These are phyloP conservation scores for Xylariales sp. DNA, from an alignment of 2,329 filamentous ascomycete species.

Conservation along the genomic window DNA sequence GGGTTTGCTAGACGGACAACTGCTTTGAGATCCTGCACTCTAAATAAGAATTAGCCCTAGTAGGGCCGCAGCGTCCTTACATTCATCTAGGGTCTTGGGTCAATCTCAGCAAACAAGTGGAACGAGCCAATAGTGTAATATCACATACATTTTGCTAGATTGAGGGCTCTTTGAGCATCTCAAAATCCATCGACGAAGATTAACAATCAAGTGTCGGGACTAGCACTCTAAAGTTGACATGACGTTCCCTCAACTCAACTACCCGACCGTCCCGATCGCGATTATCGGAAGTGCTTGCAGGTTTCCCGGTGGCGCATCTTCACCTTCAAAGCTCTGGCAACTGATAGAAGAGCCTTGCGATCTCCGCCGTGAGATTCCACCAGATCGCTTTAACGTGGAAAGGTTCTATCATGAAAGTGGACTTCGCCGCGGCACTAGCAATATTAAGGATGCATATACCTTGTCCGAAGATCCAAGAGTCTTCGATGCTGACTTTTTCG, in stretches of 20 bases:
- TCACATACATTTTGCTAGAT: too few relatives aligned
- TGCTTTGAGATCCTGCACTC: too few relatives aligned
- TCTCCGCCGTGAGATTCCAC: constrained; percentile 44
- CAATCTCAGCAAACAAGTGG: not conserved
- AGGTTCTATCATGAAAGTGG: constrained; percentile 52
- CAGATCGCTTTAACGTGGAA: constrained; percentile 49
- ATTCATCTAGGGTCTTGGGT: too few relatives aligned
- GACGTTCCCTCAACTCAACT: not conserved
- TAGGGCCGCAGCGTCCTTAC: too few relatives aligned
- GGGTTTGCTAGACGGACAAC: too few relatives aligned
- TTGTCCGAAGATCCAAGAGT: constrained; percentile 50
- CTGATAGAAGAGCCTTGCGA: constrained; percentile 24
- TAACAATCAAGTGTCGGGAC: too few relatives aligned
- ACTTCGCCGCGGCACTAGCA: constrained; percentile 47
- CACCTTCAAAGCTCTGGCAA: constrained; percentile 36
- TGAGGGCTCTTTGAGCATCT: too few relatives aligned
- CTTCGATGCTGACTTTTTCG: constrained; percentile 51
- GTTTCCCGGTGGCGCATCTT: constrained; percentile 30
- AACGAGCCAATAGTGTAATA: too few relatives aligned
- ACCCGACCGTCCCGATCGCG: constrained; percentile 30
- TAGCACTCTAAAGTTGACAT: not conserved
- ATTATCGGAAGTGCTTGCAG: constrained; percentile 40
- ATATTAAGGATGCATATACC: constrained; percentile 49
- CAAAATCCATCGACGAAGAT: too few relatives aligned
- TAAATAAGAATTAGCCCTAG: too few relatives aligned